Evolutionary conservation across 176 grass and related monocot genomes (phyloP).

Genomic region (Musa beccarii): DNA sequence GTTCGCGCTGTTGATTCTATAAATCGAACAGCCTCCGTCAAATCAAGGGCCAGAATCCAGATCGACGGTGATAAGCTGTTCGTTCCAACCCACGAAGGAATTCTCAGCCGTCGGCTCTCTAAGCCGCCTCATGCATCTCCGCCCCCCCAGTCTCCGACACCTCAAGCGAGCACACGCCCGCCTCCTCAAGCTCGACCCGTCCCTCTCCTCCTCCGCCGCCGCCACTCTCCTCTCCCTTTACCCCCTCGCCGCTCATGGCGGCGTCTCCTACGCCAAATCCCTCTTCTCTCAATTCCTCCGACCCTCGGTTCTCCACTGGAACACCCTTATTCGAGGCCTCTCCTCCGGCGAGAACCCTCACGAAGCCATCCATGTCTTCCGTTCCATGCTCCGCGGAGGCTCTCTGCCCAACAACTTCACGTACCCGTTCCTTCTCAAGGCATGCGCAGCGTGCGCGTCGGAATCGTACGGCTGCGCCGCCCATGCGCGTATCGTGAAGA

Average conservation of each 20-base stretch:
- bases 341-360: neutral
- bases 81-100: too few relatives aligned
- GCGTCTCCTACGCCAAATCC: conserved; percentile 3
- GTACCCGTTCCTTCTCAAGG: conserved; percentile 11
- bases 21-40: too few relatives aligned
- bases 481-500: neutral
- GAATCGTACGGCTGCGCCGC: neutral
- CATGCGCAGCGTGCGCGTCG: neutral
- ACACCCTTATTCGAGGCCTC: conserved; percentile 11
- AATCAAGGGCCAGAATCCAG: too few relatives aligned
- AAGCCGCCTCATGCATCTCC: too few relatives aligned
- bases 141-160: neutral
- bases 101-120: too few relatives aligned
- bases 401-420: conserved; percentile 5
- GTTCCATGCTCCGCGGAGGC: neutral
- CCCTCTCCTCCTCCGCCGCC: neutral
- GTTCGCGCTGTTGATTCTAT: too few relatives aligned
- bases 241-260: neutral
- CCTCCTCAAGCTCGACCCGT: neutral
- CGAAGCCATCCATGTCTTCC: neutral
- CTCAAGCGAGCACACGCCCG: neutral
- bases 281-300: neutral
- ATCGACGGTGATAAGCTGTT: too few relatives aligned
- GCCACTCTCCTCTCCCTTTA: neutral
- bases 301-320: conserved; percentile 3